These are phyloP conservation scores for Daldinia bambusicola DNA, from an alignment of 495 filamentous ascomycete genomes.

Conservation along the genomic window DNA sequence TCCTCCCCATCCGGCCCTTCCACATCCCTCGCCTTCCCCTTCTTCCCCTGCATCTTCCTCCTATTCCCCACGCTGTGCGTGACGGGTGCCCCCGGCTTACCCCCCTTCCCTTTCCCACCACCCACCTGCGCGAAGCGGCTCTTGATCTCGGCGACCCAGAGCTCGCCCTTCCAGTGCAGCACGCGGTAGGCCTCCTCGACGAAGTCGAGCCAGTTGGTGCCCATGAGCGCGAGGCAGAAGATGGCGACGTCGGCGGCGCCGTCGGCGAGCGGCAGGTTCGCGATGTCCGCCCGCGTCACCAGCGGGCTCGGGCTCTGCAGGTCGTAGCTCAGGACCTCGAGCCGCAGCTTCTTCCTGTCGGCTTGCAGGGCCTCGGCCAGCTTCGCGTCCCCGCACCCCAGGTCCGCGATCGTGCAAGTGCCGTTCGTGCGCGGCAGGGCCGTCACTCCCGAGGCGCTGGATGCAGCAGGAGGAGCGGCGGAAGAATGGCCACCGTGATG, in stretches of 20 bases:
- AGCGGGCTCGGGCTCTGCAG: conserved; percentile 71
- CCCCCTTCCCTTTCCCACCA: conserved; percentile 44
- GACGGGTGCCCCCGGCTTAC: conserved; percentile 64
- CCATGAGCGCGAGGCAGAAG: conserved; percentile 97
- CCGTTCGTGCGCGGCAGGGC: conserved; percentile 61
- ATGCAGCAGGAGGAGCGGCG: conserved; percentile 19
- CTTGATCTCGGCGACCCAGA: conserved; percentile 98
- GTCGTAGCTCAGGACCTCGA: conserved; percentile 58
- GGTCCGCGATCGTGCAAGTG: conserved; percentile 81
- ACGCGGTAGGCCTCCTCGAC: conserved; percentile 94
- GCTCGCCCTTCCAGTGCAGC: conserved; percentile 89
- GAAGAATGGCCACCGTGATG: conserved; percentile 34
- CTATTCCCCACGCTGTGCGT: conserved; percentile 70
- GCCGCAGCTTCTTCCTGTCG: conserved; percentile 54
- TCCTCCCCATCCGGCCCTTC: conserved; percentile 54
- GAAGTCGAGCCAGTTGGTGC: conserved; percentile 96
- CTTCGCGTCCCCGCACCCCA: conserved; percentile 68
- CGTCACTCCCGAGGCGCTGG: conserved; percentile 41
- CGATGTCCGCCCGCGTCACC: conserved; percentile 88
- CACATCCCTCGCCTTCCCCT: conserved; percentile 59
- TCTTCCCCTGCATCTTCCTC: conserved; percentile 63
- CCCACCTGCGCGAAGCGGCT: conserved; percentile 78
- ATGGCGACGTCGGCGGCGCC: conserved; percentile 83
- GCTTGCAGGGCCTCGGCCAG: conserved; percentile 76
- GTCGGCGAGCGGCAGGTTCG: conserved; percentile 77